A percentile compares a stretch with the other conserved stretches of the same genome.
Evolutionary conservation across 306 rosid species (phyloP).

Genomic region (Prunus dulcis): DNA sequence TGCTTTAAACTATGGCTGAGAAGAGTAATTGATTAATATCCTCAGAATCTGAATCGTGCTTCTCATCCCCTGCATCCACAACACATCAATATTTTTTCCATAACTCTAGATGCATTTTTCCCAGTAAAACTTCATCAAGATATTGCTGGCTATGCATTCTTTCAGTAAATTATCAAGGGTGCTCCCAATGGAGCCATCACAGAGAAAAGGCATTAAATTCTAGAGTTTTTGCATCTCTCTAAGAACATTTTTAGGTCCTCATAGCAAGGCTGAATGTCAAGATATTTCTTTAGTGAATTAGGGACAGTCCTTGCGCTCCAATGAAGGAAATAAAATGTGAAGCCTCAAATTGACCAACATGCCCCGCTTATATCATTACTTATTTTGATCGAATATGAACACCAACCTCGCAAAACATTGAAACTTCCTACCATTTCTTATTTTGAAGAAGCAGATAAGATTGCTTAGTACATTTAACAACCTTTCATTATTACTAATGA

Average conservation of each 20-base stretch:
- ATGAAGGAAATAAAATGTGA: not conserved
- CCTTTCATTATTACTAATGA: not conserved
- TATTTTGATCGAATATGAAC: not conserved
- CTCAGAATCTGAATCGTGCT: slow-evolving; percentile 39
- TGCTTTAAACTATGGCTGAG: slow-evolving; percentile 67
- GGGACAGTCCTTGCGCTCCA: too few relatives aligned
- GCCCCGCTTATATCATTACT: not conserved
- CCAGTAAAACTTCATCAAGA: not conserved
- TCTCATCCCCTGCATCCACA: slow-evolving; percentile 58
- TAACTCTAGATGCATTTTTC: not conserved
- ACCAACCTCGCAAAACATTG: not conserved
- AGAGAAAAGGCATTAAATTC: not conserved
- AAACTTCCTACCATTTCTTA: not conserved
- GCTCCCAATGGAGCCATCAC: not conserved
- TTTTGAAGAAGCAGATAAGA: not conserved
- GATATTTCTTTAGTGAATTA: not conserved
- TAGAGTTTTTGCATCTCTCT: not conserved
- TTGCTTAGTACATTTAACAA: not conserved
- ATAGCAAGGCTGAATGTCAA: not conserved
- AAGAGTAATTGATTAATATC: slow-evolving; percentile 77
- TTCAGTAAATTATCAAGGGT: not conserved
- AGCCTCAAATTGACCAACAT: not conserved
- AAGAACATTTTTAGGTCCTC: not conserved
- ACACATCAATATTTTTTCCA: not conserved
- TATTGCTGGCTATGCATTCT: not conserved